Evolutionary conservation across 2,329 filamentous ascomycete species (phyloP).

Genomic region (Pseudogymnoascus sp.): DNA sequence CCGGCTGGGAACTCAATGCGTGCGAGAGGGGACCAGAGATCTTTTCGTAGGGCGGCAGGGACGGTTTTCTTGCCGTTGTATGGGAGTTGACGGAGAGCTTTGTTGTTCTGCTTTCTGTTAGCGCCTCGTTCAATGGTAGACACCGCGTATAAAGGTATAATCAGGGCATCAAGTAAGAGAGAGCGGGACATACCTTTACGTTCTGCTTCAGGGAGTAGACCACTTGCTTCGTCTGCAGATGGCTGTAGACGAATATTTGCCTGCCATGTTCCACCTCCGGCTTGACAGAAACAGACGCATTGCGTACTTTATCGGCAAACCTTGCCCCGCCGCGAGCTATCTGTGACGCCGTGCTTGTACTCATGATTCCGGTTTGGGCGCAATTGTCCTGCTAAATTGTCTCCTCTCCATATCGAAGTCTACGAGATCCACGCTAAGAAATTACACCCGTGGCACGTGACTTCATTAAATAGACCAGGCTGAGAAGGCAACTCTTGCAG

Average conservation of each 20-base stretch:
- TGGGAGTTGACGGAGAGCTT: slow-evolving; percentile 47
- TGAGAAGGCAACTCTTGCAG: not conserved
- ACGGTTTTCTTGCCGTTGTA: slow-evolving; percentile 61
- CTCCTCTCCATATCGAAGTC: slow-evolving; percentile 8
- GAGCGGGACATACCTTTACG: slow-evolving; percentile 25
- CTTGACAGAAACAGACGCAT: slow-evolving; percentile 2
- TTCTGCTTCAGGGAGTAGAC: slow-evolving; percentile 31
- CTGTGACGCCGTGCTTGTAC: slow-evolving; percentile 2
- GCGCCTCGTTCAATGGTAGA: not conserved
- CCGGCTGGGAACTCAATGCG: slow-evolving; percentile 48
- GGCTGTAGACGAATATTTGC: slow-evolving; percentile 31
- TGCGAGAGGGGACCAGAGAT: slow-evolving; percentile 57
- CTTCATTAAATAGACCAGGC: not conserved
- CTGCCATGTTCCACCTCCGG: slow-evolving; percentile 25
- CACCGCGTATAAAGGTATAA: not conserved
- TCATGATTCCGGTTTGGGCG: slow-evolving; percentile 1
- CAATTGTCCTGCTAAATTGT: slow-evolving; percentile 8
- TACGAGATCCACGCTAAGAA: slow-evolving; percentile 3
- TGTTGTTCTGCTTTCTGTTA: slow-evolving; percentile 30
- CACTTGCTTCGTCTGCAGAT: slow-evolving; percentile 32
- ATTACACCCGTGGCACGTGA: not conserved
- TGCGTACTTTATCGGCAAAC: slow-evolving; percentile 9
- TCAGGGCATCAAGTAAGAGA: not conserved
- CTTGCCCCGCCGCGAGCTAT: not conserved
- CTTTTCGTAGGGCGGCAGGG: slow-evolving; percentile 54